Percentiles rank a stretch among this genome's conserved stretches.
Evolutionary conservation across 2,329 filamentous ascomycete genomes (phyloP).

Genomic region (Phymatotrichopsis omnivora): DNA sequence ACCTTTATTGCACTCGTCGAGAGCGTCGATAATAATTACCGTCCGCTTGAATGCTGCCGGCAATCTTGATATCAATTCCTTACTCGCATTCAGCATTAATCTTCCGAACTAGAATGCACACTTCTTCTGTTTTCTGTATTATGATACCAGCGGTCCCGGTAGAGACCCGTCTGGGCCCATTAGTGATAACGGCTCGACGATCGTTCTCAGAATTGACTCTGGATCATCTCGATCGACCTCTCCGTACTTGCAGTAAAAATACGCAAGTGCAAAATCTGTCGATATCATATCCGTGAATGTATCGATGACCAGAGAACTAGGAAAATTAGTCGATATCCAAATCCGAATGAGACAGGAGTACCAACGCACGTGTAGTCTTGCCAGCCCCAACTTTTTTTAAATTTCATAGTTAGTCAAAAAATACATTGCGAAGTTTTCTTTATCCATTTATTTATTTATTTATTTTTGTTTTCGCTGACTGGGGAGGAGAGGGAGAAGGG

Average conservation of each 20-base stretch:
- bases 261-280: too few relatives aligned
- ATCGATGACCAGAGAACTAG: constrained; percentile 5
- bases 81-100: background rate
- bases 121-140: background rate
- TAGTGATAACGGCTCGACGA: constrained; percentile 1
- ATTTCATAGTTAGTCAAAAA: too few relatives aligned
- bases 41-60: constrained; percentile 5
- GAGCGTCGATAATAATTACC: constrained; percentile 7
- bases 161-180: background rate
- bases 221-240: constrained; percentile 2
- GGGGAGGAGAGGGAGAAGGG: background rate
- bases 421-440: too few relatives aligned
- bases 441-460: too few relatives aligned
- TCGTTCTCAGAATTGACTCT: background rate
- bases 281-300: background rate
- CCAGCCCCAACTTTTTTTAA: constrained; percentile 7
- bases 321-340: background rate
- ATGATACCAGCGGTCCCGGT: background rate
- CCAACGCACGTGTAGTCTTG: background rate
- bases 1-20: constrained; percentile 1
- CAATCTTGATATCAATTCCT: constrained; percentile 1
- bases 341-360: background rate
- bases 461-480: too few relatives aligned
- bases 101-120: background rate
- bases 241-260: constrained; percentile 17